These are phyloP conservation scores for Amanita fuliginea DNA, from an alignment of 768 basidiomycete species.

Conservation along the genomic window DNA sequence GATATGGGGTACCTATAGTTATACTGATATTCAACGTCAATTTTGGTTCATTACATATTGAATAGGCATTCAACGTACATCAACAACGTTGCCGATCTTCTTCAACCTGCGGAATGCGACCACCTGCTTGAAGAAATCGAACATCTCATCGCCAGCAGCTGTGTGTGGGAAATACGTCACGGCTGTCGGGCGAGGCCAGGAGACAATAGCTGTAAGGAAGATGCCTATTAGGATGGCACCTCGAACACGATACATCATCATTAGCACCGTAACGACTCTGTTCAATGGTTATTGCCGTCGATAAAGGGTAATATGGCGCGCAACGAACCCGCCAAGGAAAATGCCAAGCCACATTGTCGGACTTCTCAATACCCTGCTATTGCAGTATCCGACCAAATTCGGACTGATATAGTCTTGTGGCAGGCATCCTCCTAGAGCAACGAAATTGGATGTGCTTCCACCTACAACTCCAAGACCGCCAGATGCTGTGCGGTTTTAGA, in stretches of 20 bases:
- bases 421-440: conserved; percentile 69
- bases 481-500: conserved; percentile 28
- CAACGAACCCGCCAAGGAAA: conserved; percentile 70
- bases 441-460: conserved; percentile 56
- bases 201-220: conserved; percentile 70
- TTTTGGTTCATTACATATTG: background rate
- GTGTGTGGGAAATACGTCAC: conserved; percentile 81
- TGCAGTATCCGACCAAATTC: conserved; percentile 49
- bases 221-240: conserved; percentile 81
- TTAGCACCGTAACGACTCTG: conserved; percentile 63
- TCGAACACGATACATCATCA: conserved; percentile 80
- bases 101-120: conserved; percentile 61
- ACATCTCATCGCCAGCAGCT: conserved; percentile 52
- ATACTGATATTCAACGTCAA: conserved; percentile 24
- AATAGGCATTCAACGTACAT: conserved; percentile 30
- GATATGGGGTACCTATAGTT: conserved; percentile 25
- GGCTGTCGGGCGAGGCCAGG: conserved; percentile 73
- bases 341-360: conserved; percentile 85
- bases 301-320: background rate
- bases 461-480: conserved; percentile 68
- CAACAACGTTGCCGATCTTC: conserved; percentile 51
- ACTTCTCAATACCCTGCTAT: conserved; percentile 48
- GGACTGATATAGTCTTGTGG: conserved; percentile 34
- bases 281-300: background rate
- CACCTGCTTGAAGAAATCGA: conserved; percentile 79